phyloP scores from a whole-genome alignment of 768 basidiomycete species.

The Boletus speciosus region DNA sequence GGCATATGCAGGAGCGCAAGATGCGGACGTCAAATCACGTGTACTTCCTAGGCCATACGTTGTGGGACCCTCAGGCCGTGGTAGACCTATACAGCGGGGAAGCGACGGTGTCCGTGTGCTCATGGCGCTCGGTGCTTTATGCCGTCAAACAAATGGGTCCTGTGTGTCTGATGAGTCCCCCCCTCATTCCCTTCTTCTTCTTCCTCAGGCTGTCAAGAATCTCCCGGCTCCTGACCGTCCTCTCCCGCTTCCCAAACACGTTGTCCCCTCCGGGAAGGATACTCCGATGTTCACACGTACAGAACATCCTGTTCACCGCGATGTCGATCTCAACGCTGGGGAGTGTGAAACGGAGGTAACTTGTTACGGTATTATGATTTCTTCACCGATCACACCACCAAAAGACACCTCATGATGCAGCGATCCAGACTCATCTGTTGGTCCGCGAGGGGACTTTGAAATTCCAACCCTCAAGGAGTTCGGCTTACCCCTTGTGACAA shows the following conservation, averaged over 20 bases:
- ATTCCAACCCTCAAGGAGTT: constrained; percentile 18
- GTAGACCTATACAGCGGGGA: constrained; percentile 3
- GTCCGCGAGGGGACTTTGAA: constrained; percentile 23
- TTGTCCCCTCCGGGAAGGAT: constrained; percentile 4
- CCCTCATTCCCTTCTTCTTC: neutral
- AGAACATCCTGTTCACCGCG: constrained; percentile 1
- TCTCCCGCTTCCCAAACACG: constrained; percentile 5
- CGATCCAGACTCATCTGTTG: constrained; percentile 19
- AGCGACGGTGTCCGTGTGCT: constrained; percentile 4
- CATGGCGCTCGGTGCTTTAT: constrained; percentile 7
- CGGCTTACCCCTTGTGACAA: constrained; percentile 20
- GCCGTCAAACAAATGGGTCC: neutral
- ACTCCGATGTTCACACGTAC: constrained; percentile 17
- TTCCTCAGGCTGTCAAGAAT: constrained; percentile 12
- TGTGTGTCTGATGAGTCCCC: neutral
- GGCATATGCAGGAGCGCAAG: neutral
- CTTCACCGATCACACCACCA: constrained; percentile 15
- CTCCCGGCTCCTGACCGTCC: constrained; percentile 5
- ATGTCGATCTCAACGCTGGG: constrained; percentile 14
- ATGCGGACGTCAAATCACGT: constrained; percentile 4
- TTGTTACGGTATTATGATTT: constrained; percentile 13
- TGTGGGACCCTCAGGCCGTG: neutral
- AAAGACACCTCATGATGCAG: constrained; percentile 4
- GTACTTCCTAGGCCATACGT: constrained; percentile 3
- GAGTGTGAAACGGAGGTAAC: constrained; percentile 16